Conservation (phyloP, 129 eudicot species). For the Artemisia argyi region DNA sequence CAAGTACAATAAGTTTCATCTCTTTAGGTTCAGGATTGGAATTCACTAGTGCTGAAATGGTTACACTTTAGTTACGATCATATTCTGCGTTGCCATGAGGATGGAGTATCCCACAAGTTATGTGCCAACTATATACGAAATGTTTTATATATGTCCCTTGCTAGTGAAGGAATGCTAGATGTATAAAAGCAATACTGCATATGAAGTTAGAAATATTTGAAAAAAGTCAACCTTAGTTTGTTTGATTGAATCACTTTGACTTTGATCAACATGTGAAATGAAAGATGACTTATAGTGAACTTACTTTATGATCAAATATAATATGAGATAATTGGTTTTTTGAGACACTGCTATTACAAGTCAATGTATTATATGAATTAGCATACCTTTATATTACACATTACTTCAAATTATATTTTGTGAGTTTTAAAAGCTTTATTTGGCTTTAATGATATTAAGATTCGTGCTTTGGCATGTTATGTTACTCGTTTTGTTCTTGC, state of each 20-base stretch:
- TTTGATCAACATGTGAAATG: slow-evolving; percentile 14
- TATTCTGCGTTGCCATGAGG: not conserved
- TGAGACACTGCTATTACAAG: slow-evolving; percentile 1
- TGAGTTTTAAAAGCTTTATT: not conserved
- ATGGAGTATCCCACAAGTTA: not conserved
- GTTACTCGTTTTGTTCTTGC: too few relatives aligned
- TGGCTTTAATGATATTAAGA: too few relatives aligned
- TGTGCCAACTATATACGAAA: too few relatives aligned
- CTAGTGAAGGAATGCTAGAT: slow-evolving; percentile 5
- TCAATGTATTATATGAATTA: not conserved
- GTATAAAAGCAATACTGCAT: slow-evolving; percentile 12
- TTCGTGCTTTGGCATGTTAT: too few relatives aligned
- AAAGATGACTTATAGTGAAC: slow-evolving; percentile 11
- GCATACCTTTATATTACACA: not conserved
- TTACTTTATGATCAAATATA: not conserved
- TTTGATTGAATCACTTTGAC: not conserved
- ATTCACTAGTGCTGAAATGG: not conserved
- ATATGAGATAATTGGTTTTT: not conserved
- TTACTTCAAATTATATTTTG: not conserved
- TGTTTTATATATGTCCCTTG: not conserved
- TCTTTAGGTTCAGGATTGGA: not conserved
- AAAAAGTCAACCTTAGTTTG: not conserved
- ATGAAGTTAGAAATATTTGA: not conserved
- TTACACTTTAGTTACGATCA: not conserved
- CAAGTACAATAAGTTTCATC: not conserved